phyloP scores from a whole-genome alignment of 257 asterid species.

The Ophiorrhiza pumila region DNA sequence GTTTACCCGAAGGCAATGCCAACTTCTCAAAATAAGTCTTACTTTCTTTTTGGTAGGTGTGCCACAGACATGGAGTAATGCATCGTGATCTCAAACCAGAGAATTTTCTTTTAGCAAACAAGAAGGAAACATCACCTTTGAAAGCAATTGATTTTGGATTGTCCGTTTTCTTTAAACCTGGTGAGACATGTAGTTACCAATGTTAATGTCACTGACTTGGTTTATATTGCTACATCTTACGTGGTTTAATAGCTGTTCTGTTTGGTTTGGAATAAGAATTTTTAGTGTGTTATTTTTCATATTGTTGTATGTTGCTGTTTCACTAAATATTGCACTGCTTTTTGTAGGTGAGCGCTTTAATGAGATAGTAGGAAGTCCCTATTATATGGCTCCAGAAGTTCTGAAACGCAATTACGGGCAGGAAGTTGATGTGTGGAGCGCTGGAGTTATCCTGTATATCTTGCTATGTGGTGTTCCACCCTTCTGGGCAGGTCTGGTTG shows the following conservation, averaged over 20 bases:
- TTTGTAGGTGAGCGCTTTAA: slow-evolving; percentile 46
- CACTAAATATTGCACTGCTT: not conserved
- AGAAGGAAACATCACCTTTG: slow-evolving; percentile 59
- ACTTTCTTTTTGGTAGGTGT: slow-evolving; percentile 38
- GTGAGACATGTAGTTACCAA: slow-evolving; percentile 25
- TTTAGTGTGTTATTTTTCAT: not conserved
- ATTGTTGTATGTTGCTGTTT: not conserved
- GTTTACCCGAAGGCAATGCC: not conserved
- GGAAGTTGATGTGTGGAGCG: slow-evolving; percentile 74
- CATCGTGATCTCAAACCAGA: slow-evolving; percentile 77
- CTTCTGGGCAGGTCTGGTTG: slow-evolving; percentile 66
- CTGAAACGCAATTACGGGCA: slow-evolving; percentile 68
- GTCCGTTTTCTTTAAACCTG: slow-evolving; percentile 68
- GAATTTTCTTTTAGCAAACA: slow-evolving; percentile 58
- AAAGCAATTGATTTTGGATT: slow-evolving; percentile 68
- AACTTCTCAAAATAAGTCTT: not conserved
- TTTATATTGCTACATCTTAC: not conserved
- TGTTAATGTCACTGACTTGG: not conserved
- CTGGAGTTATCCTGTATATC: slow-evolving; percentile 68
- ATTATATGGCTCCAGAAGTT: slow-evolving; percentile 75
- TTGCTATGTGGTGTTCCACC: slow-evolving; percentile 80
- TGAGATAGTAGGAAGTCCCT: slow-evolving; percentile 71
- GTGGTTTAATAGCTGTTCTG: not conserved
- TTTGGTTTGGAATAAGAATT: not conserved
- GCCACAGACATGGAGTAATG: slow-evolving; percentile 58